Conservation (phyloP, 805 yeast species). For the Candida qinlingensis region DNA sequence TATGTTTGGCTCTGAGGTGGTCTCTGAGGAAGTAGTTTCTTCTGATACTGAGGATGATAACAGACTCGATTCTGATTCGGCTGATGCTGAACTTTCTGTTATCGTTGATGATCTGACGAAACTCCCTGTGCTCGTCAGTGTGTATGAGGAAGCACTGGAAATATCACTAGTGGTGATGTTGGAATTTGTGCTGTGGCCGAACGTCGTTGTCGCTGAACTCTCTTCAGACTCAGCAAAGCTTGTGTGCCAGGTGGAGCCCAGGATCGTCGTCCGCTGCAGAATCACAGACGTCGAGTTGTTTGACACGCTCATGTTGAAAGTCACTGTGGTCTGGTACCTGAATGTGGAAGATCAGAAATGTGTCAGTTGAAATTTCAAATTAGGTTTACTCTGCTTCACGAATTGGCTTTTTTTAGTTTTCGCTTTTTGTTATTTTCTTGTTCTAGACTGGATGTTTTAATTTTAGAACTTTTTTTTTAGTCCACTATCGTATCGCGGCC, state of each 20-base stretch:
- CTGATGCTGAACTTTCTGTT: not conserved
- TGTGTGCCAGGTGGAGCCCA: not conserved
- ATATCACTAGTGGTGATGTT: too few relatives aligned
- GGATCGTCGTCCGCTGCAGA: not conserved
- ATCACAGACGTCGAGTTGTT: not conserved
- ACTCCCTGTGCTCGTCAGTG: too few relatives aligned
- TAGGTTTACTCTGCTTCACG: too few relatives aligned
- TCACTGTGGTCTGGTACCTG: not conserved
- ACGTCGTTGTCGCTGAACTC: too few relatives aligned
- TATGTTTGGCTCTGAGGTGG: not conserved
- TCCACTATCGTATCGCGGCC: too few relatives aligned
- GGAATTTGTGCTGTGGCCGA: too few relatives aligned
- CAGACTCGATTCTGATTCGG: not conserved
- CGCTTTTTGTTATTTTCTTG: too few relatives aligned
- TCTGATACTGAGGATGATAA: not conserved
- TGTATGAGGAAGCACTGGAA: too few relatives aligned
- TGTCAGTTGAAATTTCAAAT: too few relatives aligned
- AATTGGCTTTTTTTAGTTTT: not conserved
- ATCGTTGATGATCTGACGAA: not conserved
- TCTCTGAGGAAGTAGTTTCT: not conserved
- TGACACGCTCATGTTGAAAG: not conserved
- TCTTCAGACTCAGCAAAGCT: not conserved
- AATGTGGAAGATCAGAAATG: too few relatives aligned
- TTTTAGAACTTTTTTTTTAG: too few relatives aligned
- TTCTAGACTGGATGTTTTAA: too few relatives aligned